Evolutionary conservation across 768 basidiomycete species (phyloP).

Genomic region (Lepiota subincarnata): DNA sequence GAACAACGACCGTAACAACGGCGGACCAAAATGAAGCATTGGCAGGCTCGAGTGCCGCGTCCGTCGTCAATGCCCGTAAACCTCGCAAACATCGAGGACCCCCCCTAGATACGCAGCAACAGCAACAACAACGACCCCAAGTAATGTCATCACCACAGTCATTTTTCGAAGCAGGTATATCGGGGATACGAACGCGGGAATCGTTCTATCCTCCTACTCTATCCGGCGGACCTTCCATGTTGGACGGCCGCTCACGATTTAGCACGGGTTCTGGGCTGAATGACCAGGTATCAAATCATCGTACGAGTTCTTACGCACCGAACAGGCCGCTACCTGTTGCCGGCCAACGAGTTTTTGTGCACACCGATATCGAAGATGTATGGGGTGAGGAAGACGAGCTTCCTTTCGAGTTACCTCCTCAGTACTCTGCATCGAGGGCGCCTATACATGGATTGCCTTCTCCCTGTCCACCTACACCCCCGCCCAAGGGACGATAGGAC

Average conservation of each 20-base stretch:
- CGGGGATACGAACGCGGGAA: too few species aligned
- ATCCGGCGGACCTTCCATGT: not conserved
- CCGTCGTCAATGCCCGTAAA: not conserved
- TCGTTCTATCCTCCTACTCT: too few species aligned
- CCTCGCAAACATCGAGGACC: not conserved
- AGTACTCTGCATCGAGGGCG: constrained; percentile 25
- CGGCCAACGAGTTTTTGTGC: constrained; percentile 20
- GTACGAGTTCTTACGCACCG: not conserved
- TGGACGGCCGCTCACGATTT: not conserved
- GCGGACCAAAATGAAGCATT: too few species aligned
- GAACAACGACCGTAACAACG: too few species aligned
- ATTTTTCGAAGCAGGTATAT: too few species aligned
- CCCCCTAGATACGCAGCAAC: not conserved
- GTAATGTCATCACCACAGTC: not conserved
- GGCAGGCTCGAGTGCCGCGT: too few species aligned
- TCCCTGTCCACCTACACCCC: constrained; percentile 2
- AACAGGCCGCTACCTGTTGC: not conserved
- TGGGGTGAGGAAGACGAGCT: constrained; percentile 2
- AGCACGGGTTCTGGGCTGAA: not conserved
- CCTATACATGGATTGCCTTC: constrained; percentile 21
- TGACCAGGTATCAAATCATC: not conserved
- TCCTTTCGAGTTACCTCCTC: constrained; percentile 27
- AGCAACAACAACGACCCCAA: constrained; percentile 3
- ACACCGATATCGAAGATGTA: constrained; percentile 25
- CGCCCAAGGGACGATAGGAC: not conserved